Base-by-base conservation (phyloP, 1,284 basidiomycete species). In the Apiotrichum laibachii region DNA sequence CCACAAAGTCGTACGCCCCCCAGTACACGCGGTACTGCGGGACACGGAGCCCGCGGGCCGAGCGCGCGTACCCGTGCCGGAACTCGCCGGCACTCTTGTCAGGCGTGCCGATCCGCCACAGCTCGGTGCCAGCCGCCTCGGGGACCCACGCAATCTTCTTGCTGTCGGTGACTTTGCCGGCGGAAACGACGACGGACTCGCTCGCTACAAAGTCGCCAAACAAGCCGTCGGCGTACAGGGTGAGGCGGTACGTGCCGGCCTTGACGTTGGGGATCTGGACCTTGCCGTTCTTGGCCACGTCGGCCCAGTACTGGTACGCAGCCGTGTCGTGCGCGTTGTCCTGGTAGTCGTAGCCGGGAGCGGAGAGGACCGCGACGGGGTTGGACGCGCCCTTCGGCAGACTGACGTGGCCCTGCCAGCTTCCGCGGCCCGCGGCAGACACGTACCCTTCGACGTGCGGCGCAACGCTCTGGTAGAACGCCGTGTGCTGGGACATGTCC, bases 381-480 rank as follows among this genome's bases (percentile, higher is more conserved):
- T 65, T 68, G 16, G 31, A 45, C 1, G 70, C 68, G 1, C 65
- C 61, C 18, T 59, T 31, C 0, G 71, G 72, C 4, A 72, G 44
- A 2, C 50, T 55, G 51, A 73, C 48, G 39, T 64, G 59, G 12
- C 62, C 67, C 7, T 57, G 52, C 47, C 62, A 69, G 15, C 57
- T 50, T 19, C 70, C 71, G 31, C 72, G 63, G 3, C 57, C 62
- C 18, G 61, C 51, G 2, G 62, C 64, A 0, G 67, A 45, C 1
- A 64, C 60, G 52, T 70, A 72, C 35, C 67, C 67, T 1, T 68
- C 59, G 19, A 75, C 58, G 33, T 66, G 53, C 21, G 59, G 42
- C 9, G 72, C 65, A 16, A 75, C 63, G 21, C 61, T 55, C 57
- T 75, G 71, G 64, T 75, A 75, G 54, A 75, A 72, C 18, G 69